Evolutionary conservation across 192 early-diverging fungal genomes (phyloP).

Genomic region (Haplosporangium gracile): DNA sequence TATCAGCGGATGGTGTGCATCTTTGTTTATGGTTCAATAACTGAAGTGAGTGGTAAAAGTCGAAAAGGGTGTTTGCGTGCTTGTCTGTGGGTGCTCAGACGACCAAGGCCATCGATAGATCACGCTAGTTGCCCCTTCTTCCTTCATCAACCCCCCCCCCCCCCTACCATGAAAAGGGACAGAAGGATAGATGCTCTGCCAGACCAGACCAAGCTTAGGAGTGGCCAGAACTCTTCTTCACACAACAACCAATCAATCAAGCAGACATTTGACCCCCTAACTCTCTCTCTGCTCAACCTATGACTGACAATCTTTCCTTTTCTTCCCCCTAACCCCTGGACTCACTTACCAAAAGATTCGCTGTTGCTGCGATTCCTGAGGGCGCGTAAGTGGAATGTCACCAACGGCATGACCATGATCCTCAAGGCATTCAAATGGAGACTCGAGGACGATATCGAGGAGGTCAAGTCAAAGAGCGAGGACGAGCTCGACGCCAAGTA

Average conservation of each 20-base stretch:
- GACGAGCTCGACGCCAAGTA: constrained; percentile 51
- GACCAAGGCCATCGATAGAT: not conserved
- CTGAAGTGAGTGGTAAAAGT: too few species aligned
- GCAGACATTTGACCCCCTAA: not conserved
- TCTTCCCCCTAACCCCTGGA: not conserved
- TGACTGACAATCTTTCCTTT: not conserved
- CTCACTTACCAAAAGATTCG: constrained; percentile 57
- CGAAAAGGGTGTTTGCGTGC: not conserved
- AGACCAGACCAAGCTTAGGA: not conserved
- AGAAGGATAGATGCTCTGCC: not conserved
- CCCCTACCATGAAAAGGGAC: not conserved
- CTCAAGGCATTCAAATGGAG: constrained; percentile 83
- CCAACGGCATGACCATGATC: constrained; percentile 81
- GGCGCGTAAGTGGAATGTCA: constrained; percentile 92
- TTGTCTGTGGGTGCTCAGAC: not conserved
- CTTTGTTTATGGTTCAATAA: not conserved
- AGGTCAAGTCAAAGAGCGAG: constrained; percentile 56
- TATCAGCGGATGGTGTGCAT: not conserved
- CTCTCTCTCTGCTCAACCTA: not conserved
- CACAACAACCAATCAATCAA: not conserved
- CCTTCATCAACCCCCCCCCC: not conserved
- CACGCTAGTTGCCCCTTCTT: not conserved
- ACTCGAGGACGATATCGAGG: constrained; percentile 68
- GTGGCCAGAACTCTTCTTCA: not conserved
- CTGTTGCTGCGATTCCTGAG: constrained; percentile 86